Base-by-base conservation (phyloP, 306 rosid species). In the Gastrolobium bilobum region DNA sequence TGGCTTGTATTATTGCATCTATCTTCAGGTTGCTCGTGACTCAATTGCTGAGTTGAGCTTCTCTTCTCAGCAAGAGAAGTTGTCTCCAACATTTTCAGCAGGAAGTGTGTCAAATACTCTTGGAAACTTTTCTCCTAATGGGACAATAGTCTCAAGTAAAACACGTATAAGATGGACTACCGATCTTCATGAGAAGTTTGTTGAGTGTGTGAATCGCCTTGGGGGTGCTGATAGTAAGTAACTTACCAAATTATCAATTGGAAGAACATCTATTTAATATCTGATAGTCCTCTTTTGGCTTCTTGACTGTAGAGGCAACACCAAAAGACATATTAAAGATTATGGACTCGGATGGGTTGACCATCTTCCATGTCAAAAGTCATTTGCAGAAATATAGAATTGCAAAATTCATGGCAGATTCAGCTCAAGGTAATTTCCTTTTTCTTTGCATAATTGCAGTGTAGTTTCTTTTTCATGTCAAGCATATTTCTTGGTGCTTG, bases 331-430 rank as follows among this genome's bases (percentile, higher is more conserved):
- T 95, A 83, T 54, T 95, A 42, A 93, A 71, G 87, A 87, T 91
- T 84, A 95, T 95, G 99, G 87, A 87, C 4, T 83, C 94, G 8
- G 88, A 90, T 51, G 94, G 90, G 72, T 83, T 95, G 78, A 95
- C 99, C 43, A 95, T 93, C 68, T 91, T 85, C 73, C 99, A 95
- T 81, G 86, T 95, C n/a, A 95, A 95, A 87, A 95, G 99, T 76
- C 98, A 95, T 90, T 86, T 95, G 86, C 84, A 94, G 91, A 94
- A 94, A 85, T 94, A 94, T 64, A 94, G 99, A 85, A 89, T 84
- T 52, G 97, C 97, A 47, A 94, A 89, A 54, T 92, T 83, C 88
- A 82, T 91, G 83, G 95, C 97, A 20, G 93, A 88, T 29, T 34
- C 92, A 39, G 14, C 71, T 56, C 93, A 85, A 82, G 93, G 97